phyloP scores from a whole-genome alignment of 2,329 filamentous ascomycete genomes.

The Thermothelomyces thermophilus region DNA sequence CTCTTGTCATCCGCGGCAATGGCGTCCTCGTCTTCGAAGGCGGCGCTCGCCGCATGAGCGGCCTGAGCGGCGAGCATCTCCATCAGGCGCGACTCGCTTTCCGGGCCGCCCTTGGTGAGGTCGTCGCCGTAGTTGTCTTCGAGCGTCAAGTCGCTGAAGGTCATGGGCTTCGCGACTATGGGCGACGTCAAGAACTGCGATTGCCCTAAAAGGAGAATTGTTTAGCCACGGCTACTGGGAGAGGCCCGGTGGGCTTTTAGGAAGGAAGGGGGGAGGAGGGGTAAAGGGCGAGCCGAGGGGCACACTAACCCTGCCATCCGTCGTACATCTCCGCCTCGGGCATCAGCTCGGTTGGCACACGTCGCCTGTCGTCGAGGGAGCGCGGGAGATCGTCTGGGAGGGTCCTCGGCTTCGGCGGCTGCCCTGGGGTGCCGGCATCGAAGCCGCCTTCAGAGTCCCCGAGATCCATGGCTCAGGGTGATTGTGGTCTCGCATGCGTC shows the following conservation, averaged over 20 bases:
- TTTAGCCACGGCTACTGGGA: slow-evolving; percentile 14
- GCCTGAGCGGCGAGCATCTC: slow-evolving; percentile 95
- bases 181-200: slow-evolving; percentile 91
- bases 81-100: slow-evolving; percentile 83
- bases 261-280: slow-evolving; percentile 9
- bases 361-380: slow-evolving; percentile 81
- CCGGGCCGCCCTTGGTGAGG: slow-evolving; percentile 49
- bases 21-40: slow-evolving; percentile 71
- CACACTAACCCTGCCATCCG: slow-evolving; percentile 79
- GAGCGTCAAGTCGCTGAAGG: slow-evolving; percentile 74
- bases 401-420: slow-evolving; percentile 36
- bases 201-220: slow-evolving; percentile 57
- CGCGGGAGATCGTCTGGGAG: slow-evolving; percentile 83
- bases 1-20: slow-evolving; percentile 70
- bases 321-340: slow-evolving; percentile 96
- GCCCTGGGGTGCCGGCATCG: slow-evolving; percentile 13
- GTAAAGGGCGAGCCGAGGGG: slow-evolving; percentile 9
- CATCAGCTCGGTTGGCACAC: slow-evolving; percentile 58
- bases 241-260: neutral
- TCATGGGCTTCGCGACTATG: slow-evolving; percentile 73
- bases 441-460: slow-evolving; percentile 37
- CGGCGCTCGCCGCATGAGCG: slow-evolving; percentile 68
- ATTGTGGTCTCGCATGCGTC: slow-evolving; percentile 18
- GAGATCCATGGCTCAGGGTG: slow-evolving; percentile 51
- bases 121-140: slow-evolving; percentile 73